Evolutionary conservation across 306 rosid genomes (phyloP), one percentile per base, ranked within the genome.

Genomic region (Vigna hirtella): DNA sequence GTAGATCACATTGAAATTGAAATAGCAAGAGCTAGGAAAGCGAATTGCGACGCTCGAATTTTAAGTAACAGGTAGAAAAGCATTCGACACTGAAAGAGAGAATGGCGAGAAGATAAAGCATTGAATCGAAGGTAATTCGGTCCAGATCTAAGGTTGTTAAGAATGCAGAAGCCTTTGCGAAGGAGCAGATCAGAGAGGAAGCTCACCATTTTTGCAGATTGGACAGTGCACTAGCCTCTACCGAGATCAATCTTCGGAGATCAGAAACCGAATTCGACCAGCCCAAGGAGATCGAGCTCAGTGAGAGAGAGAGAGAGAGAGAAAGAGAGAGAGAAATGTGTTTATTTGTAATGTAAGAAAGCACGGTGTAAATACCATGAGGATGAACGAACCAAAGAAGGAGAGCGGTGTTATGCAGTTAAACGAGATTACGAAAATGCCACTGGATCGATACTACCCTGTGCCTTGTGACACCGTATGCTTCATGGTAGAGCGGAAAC

Each of bases 171-270:
- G 68, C 74, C 59, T 67, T 79, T 28, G 36, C 17, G 47, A 42
- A 28, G 36, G 80, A 70, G 72, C 43, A 63, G 83, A 79, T 70
- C 76, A 77, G 83, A 73, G 76, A 55, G 17, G 34, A 43, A 79
- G 82, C 88, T 90, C 85, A 96, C 99, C 99, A 96, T 96, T 82
- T 78, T 85, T 18, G 83, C 73, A 70, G 91, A 82, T 64, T 70
- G 83, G 45, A 70, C 79, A 81, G 58, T 20, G 76, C 55, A 70
- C 66, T 75, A 74, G 89, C 66, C 71, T 77, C 22, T 82, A 9
- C 42, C 34, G 78, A 81, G 79, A 80, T 63, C 71, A 83, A 72
- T 45, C 70, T 52, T 77, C 48, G 65, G 77, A 82, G 88, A 84
- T 88, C 85, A 76, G 88, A 87, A 79, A 66, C 78, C 28, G 77